A percentile compares a stretch with the other conserved stretches of the same genome.
These are phyloP conservation scores for Davidsoniella australis DNA, from an alignment of 2,329 filamentous ascomycete species.

Conservation along the genomic window DNA sequence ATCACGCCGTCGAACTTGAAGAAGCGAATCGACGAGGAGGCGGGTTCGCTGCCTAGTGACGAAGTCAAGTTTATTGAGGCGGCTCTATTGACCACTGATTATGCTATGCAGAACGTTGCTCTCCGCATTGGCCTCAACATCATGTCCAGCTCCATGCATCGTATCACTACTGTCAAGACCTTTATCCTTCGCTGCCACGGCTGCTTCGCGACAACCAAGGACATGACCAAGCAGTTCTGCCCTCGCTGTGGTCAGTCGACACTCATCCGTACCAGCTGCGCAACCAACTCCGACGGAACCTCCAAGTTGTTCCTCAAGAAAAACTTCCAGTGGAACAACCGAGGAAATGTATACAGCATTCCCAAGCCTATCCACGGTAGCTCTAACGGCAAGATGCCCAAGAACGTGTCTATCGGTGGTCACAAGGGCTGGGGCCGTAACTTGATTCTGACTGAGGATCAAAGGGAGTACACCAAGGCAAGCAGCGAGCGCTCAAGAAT, in stretches of 20 bases:
- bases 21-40: constrained; percentile 59
- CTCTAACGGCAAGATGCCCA: constrained; percentile 56
- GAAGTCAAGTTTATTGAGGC: constrained; percentile 52
- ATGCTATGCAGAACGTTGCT: constrained; percentile 93
- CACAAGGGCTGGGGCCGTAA: constrained; percentile 74
- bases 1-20: constrained; percentile 89
- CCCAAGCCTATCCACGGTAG: constrained; percentile 77
- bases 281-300: constrained; percentile 61
- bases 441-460: constrained; percentile 79
- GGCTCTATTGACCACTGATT: constrained; percentile 88
- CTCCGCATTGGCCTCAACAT: constrained; percentile 89
- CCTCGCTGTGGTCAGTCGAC: constrained; percentile 77
- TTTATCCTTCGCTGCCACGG: constrained; percentile 88
- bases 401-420: constrained; percentile 49
- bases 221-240: constrained; percentile 85
- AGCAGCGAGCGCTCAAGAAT: constrained; percentile 45
- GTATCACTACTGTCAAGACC: constrained; percentile 71
- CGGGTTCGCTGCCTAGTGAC: constrained; percentile 22
- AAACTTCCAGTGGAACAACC: constrained; percentile 92
- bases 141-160: constrained; percentile 58
- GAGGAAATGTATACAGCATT: constrained; percentile 81
- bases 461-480: constrained; percentile 71
- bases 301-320: constrained; percentile 79
- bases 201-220: constrained; percentile 70
- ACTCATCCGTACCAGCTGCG: constrained; percentile 69